A percentile compares a stretch with the other conserved stretches of the same genome.
Evolutionary conservation across 2,329 filamentous ascomycete genomes (phyloP).

Genomic region (Triangularia verruculosa): DNA sequence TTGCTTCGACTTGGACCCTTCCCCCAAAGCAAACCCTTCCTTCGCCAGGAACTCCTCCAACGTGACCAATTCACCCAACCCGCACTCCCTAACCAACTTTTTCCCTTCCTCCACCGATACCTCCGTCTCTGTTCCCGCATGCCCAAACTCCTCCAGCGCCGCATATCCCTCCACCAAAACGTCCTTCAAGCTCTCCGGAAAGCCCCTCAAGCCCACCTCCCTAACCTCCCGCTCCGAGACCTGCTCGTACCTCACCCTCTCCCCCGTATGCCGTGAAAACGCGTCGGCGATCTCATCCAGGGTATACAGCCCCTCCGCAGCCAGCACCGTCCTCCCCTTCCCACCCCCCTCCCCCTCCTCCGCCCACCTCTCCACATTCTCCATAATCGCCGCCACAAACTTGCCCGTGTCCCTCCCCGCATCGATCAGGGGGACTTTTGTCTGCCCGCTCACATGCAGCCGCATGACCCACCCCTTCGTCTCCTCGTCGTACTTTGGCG

Average conservation of each 20-base stretch:
- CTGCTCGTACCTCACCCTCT: constrained; percentile 24
- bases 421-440: constrained; percentile 39
- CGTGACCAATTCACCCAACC: not conserved
- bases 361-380: constrained; percentile 22
- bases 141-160: constrained; percentile 34
- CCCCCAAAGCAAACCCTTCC: not conserved
- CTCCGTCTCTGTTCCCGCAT: constrained; percentile 35
- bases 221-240: constrained; percentile 17
- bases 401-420: constrained; percentile 40
- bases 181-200: constrained; percentile 16
- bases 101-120: constrained; percentile 30
- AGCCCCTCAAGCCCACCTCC: not conserved
- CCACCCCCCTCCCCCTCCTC: constrained; percentile 14
- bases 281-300: constrained; percentile 31
- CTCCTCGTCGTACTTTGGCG: constrained; percentile 27
- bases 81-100: constrained; percentile 27
- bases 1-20: not conserved
- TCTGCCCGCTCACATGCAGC: constrained; percentile 33
- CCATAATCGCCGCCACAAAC: constrained; percentile 34
- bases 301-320: constrained; percentile 27
- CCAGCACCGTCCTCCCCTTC: constrained; percentile 12
- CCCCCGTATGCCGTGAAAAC: constrained; percentile 35
- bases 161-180: constrained; percentile 26
- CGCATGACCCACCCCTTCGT: constrained; percentile 25
- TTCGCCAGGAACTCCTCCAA: not conserved